A percentile compares a stretch with the other conserved stretches of the same genome.
Evolutionary conservation across 148 eudicot genomes (phyloP).

Genomic region (Suaeda aralocaspica): DNA sequence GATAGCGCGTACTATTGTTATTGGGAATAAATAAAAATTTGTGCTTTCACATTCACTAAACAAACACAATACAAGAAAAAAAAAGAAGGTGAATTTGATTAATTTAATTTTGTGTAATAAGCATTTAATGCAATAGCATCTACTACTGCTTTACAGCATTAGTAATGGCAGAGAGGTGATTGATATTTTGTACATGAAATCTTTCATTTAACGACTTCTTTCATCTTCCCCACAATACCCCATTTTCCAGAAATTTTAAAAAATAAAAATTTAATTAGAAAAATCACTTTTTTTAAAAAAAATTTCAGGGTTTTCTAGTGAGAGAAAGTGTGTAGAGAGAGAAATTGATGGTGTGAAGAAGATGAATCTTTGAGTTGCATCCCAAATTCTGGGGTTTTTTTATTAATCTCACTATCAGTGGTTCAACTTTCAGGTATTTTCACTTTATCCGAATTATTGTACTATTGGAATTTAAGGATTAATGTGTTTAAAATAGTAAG

Average conservation of each 20-base stretch:
- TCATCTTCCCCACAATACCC: not conserved
- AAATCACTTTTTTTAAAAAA: no score
- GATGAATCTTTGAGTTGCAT: conserved; percentile 8
- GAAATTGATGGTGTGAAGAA: conserved; percentile 6
- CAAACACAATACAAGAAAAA: not conserved
- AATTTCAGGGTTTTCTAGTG: not conserved
- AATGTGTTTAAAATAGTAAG: not conserved
- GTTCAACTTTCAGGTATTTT: conserved; percentile 21
- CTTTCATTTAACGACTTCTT: not conserved
- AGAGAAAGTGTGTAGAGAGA: conserved; percentile 6
- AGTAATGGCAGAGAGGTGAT: conserved; percentile 15
- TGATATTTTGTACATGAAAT: not conserved
- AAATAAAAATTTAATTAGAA: no score
- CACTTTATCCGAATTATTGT: not conserved
- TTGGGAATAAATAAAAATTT: not conserved
- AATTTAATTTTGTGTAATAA: not conserved
- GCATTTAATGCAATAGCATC: conserved; percentile 27
- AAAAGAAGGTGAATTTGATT: not conserved
- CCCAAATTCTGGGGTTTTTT: conserved; percentile 6
- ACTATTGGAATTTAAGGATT: not conserved
- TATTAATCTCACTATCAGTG: conserved; percentile 2
- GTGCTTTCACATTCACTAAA: conserved; percentile 3
- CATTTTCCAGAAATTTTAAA: no score
- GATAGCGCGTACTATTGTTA: conserved; percentile 14
- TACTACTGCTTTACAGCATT: conserved; percentile 18